Conservation (phyloP, 163 green algal species). For the Prototheca cutis region DNA sequence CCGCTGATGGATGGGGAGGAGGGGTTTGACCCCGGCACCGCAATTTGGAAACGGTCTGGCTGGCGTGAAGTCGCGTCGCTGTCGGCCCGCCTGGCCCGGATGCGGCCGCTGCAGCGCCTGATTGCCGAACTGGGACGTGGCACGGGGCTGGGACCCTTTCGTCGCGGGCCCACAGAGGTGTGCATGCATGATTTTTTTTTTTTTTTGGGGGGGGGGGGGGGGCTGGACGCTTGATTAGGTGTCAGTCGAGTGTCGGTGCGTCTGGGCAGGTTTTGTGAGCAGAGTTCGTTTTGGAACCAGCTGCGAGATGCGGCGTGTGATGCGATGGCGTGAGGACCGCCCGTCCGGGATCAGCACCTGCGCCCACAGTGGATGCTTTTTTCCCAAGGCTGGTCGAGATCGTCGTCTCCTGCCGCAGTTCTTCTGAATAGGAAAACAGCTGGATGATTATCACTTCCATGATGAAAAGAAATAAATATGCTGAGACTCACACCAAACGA, state of each 20-base stretch:
- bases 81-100: conserved; percentile 64
- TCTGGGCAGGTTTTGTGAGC: background rate
- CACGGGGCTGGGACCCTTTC: conserved; percentile 64
- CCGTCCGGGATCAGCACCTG: no score
- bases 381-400: no score
- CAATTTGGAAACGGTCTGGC: conserved; percentile 58
- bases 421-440: no score
- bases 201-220: background rate
- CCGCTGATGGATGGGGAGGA: conserved; percentile 54
- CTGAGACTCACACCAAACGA: background rate
- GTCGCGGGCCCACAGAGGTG: conserved; percentile 51
- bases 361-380: no score
- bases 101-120: conserved; percentile 74
- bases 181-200: no score
- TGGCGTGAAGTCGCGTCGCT: conserved; percentile 74
- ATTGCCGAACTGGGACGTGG: conserved; percentile 66
- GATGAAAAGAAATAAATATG: background rate
- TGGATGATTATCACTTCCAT: background rate
- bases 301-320: no score
- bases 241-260: background rate
- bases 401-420: no score
- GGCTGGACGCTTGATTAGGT: no score
- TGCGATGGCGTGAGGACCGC: no score
- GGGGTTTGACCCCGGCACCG: conserved; percentile 57
- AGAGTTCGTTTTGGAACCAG: background rate